Conservation (phyloP, 139 green algal species). For the Volvox africanus region DNA sequence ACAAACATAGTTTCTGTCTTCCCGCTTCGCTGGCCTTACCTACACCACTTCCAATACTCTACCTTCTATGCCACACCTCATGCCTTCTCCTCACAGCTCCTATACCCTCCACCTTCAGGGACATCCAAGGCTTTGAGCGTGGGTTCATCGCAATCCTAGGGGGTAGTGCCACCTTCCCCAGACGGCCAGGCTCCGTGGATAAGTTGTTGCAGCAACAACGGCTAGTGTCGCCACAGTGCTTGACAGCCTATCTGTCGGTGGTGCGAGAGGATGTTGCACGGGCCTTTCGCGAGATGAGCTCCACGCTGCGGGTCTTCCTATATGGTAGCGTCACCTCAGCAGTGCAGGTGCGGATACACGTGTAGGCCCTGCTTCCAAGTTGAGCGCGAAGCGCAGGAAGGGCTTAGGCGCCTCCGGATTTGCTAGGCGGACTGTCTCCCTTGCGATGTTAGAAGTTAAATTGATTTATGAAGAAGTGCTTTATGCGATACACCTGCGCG, state of each 20-base stretch:
- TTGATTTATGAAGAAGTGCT: too few species aligned
- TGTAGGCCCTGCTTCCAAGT: too few species aligned
- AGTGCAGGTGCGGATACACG: background rate
- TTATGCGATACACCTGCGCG: too few species aligned
- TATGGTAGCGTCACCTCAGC: background rate
- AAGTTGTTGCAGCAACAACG: background rate
- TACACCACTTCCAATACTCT: too few species aligned
- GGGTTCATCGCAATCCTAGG: background rate
- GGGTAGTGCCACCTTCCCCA: background rate
- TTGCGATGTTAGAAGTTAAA: too few species aligned
- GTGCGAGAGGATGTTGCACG: background rate
- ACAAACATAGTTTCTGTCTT: too few species aligned
- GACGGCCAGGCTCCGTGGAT: background rate
- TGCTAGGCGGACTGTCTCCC: too few species aligned
- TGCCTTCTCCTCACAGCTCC: too few species aligned
- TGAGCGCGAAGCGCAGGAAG: too few species aligned
- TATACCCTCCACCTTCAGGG: background rate
- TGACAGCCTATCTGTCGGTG: background rate
- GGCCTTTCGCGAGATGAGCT: background rate
- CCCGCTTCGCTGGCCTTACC: too few species aligned
- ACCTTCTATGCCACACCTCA: too few species aligned
- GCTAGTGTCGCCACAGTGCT: background rate
- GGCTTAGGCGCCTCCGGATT: too few species aligned
- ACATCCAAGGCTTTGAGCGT: conserved; percentile 1
- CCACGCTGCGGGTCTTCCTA: background rate